Conservation (phyloP, 2,329 filamentous ascomycete genomes). For the Beauveria asiatica region DNA sequence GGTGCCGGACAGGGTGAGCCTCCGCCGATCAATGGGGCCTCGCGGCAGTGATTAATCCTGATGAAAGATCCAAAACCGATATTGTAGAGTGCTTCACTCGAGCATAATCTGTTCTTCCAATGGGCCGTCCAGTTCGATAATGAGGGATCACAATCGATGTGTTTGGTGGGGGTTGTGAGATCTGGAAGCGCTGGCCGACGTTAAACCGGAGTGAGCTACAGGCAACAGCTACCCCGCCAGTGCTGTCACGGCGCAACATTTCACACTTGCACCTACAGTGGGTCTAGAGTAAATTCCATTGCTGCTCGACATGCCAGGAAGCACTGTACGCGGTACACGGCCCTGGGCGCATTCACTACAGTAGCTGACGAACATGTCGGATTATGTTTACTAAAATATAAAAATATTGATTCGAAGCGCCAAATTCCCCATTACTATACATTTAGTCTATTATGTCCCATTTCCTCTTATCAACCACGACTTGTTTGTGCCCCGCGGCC, state of each 20-base stretch:
- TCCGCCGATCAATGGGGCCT: not conserved
- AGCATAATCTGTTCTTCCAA: not conserved
- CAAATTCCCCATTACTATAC: conserved; percentile 1
- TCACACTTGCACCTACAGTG: not conserved
- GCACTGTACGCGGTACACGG: not conserved
- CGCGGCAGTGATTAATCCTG: not conserved
- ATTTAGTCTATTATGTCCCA: conserved; percentile 4
- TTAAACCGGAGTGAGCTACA: not conserved
- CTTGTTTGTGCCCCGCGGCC: not conserved
- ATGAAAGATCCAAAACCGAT: not conserved
- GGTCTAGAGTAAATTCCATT: too few species aligned
- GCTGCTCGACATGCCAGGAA: too few species aligned
- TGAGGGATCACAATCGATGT: not conserved
- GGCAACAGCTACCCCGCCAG: conserved; percentile 2
- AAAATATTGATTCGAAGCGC: not conserved
- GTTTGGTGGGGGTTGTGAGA: conserved; percentile 6
- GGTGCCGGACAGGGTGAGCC: not conserved
- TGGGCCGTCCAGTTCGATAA: not conserved
- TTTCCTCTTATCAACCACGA: not conserved
- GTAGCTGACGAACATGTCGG: too few species aligned
- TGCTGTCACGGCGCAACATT: not conserved
- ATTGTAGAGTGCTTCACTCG: not conserved
- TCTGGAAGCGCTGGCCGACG: not conserved
- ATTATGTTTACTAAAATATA: not conserved
- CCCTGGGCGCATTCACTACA: not conserved